Evolutionary conservation across 306 rosid genomes (phyloP).

Genomic region (Gynostemma pentaphyllum): DNA sequence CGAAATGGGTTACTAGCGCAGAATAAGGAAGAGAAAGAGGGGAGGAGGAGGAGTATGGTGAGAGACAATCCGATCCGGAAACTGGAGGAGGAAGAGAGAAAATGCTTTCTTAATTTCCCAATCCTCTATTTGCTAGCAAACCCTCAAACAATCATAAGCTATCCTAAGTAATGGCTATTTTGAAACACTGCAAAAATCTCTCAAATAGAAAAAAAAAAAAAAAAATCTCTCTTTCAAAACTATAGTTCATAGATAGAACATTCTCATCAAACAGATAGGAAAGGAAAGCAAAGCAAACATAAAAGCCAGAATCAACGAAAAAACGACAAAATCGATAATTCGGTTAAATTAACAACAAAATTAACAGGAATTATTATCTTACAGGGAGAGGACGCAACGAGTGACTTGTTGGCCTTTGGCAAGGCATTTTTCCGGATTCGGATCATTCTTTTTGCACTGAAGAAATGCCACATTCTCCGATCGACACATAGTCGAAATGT

Average conservation of each 20-base stretch:
- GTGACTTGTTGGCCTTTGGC: constrained; percentile 84
- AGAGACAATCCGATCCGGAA: too few species aligned
- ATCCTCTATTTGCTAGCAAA: not conserved
- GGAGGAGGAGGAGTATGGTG: too few species aligned
- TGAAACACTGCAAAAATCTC: too few species aligned
- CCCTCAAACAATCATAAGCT: not conserved
- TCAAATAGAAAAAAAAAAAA: too few species aligned
- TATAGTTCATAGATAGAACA: not conserved
- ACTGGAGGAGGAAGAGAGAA: too few species aligned
- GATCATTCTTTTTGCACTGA: constrained; percentile 85
- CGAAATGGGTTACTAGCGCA: too few species aligned
- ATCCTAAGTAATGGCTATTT: not conserved
- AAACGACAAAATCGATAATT: not conserved
- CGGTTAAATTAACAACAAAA: not conserved
- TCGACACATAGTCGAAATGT: constrained; percentile 56
- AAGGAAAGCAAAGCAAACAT: not conserved
- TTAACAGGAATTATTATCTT: constrained; percentile 13
- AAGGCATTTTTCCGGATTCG: constrained; percentile 84
- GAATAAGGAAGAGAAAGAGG: too few species aligned
- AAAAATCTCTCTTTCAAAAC: not conserved
- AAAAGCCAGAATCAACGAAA: not conserved
- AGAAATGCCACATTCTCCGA: constrained; percentile 74
- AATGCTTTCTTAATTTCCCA: not conserved
- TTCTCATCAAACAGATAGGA: too few species aligned
- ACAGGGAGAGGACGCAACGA: constrained; percentile 86